These are phyloP conservation scores for Jamesozyma hellenica DNA, from an alignment of 805 yeast genomes.

Conservation along the genomic window DNA sequence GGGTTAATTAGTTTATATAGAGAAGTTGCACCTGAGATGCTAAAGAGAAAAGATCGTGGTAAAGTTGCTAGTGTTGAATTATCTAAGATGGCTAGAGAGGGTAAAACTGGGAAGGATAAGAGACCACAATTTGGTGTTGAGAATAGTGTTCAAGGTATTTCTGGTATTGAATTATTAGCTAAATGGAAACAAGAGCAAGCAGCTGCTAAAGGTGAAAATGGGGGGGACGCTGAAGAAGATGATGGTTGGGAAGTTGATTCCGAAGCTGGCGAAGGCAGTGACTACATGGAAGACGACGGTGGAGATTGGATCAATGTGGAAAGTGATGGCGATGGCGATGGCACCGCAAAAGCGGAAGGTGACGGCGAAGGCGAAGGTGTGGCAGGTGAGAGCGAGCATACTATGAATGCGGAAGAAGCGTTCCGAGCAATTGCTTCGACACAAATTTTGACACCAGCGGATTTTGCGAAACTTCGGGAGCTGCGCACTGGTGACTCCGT, in stretches of 20 bases:
- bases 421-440: conserved; percentile 55
- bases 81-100: conserved; percentile 48
- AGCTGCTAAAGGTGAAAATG: conserved; percentile 15
- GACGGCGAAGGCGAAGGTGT: conserved; percentile 11
- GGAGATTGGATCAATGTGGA: conserved; percentile 91
- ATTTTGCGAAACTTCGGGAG: conserved; percentile 90
- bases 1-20: conserved; percentile 77
- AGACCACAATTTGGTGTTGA: conserved; percentile 69
- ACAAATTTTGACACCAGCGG: conserved; percentile 90
- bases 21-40: conserved; percentile 95
- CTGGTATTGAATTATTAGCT: conserved; percentile 83
- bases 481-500: conserved; percentile 77
- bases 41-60: conserved; percentile 83
- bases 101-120: conserved; percentile 17
- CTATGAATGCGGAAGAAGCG: conserved; percentile 31
- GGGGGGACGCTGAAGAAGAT: conserved; percentile 44
- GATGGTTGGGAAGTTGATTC: conserved; percentile 51
- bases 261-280: conserved; percentile 44
- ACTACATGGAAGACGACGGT: conserved; percentile 38
- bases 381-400: conserved; percentile 19
- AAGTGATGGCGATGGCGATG: conserved; percentile 48
- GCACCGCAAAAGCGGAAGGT: conserved; percentile 17
- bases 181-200: conserved; percentile 46
- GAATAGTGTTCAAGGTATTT: conserved; percentile 57
- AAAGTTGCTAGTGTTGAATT: conserved; percentile 79